Evolutionary conservation across 768 basidiomycete genomes (phyloP), one percentile per base, ranked within the genome.

Genomic region (Dendrothele bispora): DNA sequence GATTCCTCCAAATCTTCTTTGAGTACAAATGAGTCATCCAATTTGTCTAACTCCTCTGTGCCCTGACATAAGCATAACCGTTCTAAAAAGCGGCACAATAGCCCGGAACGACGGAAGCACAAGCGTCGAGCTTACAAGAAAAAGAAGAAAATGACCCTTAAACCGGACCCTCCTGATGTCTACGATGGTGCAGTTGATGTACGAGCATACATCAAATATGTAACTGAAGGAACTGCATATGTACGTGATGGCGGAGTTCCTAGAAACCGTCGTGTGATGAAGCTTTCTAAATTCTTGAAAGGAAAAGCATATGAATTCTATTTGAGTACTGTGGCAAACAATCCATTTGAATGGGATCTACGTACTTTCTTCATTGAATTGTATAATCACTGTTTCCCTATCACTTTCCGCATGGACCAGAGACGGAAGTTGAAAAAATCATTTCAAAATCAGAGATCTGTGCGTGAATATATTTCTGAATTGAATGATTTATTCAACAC

Each of bases 401-500:
- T 44, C 15, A 44, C 43, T 5, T 44, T 68, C 61, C 48, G 62
- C 66, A 44, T 67, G 68, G 39, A 52, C 55, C 20, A 36, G 42
- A 0, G 36, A 49, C 1, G 28, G 22, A 21, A 55, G 51, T 14
- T 43, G 28, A 44, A 48, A 55, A 7, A 51, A 46, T 21, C 12
- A 26, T 15, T 34, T 38, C 11, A 11, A 32, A 41, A 36, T 58
- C 52, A 28, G 64, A 63, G 60, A 56, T 0, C 67, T 56, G 1
- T 55, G 53, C 18, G 55, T 57, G 37, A 67, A 65, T 0, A 66
- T 57, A 10, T 67, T 69, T 63, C 55, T 62, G 17, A 64, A 61
- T n/a, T 48, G 48, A 2, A 67, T 69, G 43, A 45, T 36, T 17
- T 45, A 17, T 45, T 15, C 24, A 45, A 45, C 32, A 45, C 43